Conservation (phyloP, 805 yeast species). For the Kodamaea kakaduensis region DNA sequence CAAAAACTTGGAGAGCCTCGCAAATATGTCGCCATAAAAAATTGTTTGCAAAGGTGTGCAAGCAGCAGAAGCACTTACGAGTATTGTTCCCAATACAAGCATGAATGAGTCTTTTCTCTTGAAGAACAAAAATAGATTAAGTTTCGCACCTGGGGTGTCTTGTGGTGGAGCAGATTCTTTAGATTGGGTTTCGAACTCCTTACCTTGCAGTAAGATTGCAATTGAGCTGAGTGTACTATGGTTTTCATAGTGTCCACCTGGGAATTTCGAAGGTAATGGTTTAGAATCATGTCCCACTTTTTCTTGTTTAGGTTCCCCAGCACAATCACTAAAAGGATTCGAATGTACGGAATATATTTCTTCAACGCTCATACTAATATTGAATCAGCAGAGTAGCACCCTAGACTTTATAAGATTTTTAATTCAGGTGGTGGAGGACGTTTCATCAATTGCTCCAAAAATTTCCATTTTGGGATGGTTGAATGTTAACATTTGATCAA, state of each 20-base stretch:
- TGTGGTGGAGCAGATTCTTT: neutral
- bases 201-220: neutral
- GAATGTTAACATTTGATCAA: too few species aligned
- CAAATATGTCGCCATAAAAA: constrained; percentile 62
- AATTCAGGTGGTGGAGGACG: too few species aligned
- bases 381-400: too few species aligned
- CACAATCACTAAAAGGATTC: constrained; percentile 1
- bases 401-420: too few species aligned
- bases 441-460: too few species aligned
- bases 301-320: too few species aligned
- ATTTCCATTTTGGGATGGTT: neutral
- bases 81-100: constrained; percentile 19
- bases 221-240: neutral
- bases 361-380: too few species aligned
- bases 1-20: constrained; percentile 25
- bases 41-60: constrained; percentile 61
- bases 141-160: neutral
- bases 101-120: constrained; percentile 19
- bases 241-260: too few species aligned
- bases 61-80: constrained; percentile 50
- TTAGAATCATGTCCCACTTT: too few species aligned
- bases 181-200: neutral
- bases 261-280: too few species aligned
- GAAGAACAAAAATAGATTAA: constrained; percentile 20
- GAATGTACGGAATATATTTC: too few species aligned